phyloP scores from a whole-genome alignment of 805 yeast genomes.

The Wickerhamiella hasegawae region DNA sequence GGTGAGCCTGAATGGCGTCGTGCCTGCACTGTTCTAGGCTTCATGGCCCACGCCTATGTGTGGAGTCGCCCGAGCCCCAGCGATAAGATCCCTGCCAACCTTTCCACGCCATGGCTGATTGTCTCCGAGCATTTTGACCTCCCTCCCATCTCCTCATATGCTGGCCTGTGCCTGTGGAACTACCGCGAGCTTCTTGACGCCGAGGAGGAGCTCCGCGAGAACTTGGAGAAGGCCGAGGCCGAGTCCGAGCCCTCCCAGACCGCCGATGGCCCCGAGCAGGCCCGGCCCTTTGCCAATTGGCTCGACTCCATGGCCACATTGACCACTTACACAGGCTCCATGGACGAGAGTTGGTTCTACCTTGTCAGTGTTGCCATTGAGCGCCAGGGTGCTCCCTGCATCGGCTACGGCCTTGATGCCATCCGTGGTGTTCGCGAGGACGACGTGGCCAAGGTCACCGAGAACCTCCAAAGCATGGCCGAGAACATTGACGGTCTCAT shows the following conservation, averaged over 20 bases:
- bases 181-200: constrained; percentile 37
- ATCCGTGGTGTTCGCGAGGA: constrained; percentile 37
- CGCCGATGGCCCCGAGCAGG: background rate
- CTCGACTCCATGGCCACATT: constrained; percentile 41
- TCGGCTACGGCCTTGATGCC: constrained; percentile 53
- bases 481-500: constrained; percentile 62
- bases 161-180: constrained; percentile 82
- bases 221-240: background rate
- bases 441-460: constrained; percentile 27
- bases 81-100: constrained; percentile 45
- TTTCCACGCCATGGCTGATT: constrained; percentile 55
- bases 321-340: constrained; percentile 75
- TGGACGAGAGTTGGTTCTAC: constrained; percentile 90
- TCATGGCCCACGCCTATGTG: constrained; percentile 73
- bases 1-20: constrained; percentile 46
- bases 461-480: constrained; percentile 47
- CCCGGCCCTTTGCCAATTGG: constrained; percentile 4
- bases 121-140: constrained; percentile 46
- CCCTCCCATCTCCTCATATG: constrained; percentile 80
- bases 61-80: constrained; percentile 54
- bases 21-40: constrained; percentile 67
- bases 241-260: background rate
- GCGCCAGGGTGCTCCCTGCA: constrained; percentile 57
- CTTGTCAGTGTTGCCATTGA: constrained; percentile 79
- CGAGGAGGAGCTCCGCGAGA: constrained; percentile 2